Evolutionary conservation across 2,329 filamentous ascomycete genomes (phyloP), one percentile per base, ranked within the genome.

Genomic region (Hypoxylon sp.): DNA sequence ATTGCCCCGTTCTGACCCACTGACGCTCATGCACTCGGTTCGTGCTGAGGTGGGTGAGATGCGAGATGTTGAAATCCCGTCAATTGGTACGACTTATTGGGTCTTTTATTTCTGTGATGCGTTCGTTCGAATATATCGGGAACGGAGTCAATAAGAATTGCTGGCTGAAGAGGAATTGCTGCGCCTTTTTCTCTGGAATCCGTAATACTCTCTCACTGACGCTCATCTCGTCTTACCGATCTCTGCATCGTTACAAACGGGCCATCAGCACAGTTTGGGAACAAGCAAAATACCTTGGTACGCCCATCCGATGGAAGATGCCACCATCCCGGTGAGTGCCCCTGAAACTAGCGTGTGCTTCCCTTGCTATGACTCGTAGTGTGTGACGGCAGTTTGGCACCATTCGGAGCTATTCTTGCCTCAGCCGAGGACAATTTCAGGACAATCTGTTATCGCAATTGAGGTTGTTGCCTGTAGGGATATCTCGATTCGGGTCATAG

Each of bases 281-380:
- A 13, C 11, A 11, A 32, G 6, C 25, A 21, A 27, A 47, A 27
- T 45, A 32, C 20, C 17, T 27, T 51, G 48, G 47, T 60, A 47
- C 51, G 54, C 54, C n/a, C 57, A 53, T 48, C 34, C 41, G 23
- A 48, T 45, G 37, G 31, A 43, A 47, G 21, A 53, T 42, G 43
- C 37, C 30, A 54, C 20, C 49, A 53, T 53, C 41, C 45, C 27
- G 35, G 40, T 31, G 19, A 15, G 25, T 29, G 35, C 59, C 59
- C 56, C 59, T 61, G 59, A 57, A 35, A 53, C 56, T 57, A 59
- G 54, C n/a, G n/a, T n/a, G n/a, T n/a, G n/a, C n/a, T 49, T 51
- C 50, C 45, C 52, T 47, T 31, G 43, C 37, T 57, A 58, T 62
- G 62, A 57, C 59, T 60, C 54, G 55, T 55, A 13, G 37, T 46